Base-by-base conservation (phyloP, 2,329 filamentous ascomycete species). In the Diaporthe sp. region DNA sequence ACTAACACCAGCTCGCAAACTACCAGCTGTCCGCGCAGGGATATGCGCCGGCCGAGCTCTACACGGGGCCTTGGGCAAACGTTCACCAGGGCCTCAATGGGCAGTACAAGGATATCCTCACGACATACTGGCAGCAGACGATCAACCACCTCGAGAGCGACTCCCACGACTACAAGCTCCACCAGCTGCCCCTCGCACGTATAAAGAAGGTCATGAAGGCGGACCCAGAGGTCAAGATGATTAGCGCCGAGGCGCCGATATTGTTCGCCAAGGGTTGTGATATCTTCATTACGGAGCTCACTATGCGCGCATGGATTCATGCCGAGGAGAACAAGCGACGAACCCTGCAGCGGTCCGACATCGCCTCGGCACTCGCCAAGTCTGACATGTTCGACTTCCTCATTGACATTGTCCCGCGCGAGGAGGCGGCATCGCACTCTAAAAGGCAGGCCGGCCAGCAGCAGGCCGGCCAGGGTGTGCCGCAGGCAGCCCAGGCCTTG, bases 181-280 rank as follows among this genome's bases (percentile, higher is more conserved):
- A 99, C 84, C 97, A 98, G 84, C 89, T 99, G 53, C 97, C 97
- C 2, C 89, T 99, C 55, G 97, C 97, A n/a, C 94, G 97, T 73
- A 99, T 99, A 87, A 99, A 99, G 89, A 99, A 99, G 85, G 97
- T 99, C 79, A 99, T 99, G 97, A 99, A 99, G 87, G 97, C 97
- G 0, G 97, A 99, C 80, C 97, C 97, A 0, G 97, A 99, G 81
- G 97, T 99, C 65, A 99, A 99, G 88, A 99, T 99, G 97, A 99
- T 99, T 78, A 98, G 96, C 5, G 97, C 97, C 12, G 97, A 99
- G 86, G 97, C 97, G 2, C 97, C 97, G 1, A 99, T 99, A 79
- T 89, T 99, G 19, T 99, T 99, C 81, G 97, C 97, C 70, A 99
- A 99, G 85, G 97, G 96, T 51, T 98, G 97, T 85, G 97, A 99